Percentiles rank a stretch among this genome's conserved stretches.
phyloP scores from a whole-genome alignment of 2,329 filamentous ascomycete species.

The Neopestalotiopsis clavispora region DNA sequence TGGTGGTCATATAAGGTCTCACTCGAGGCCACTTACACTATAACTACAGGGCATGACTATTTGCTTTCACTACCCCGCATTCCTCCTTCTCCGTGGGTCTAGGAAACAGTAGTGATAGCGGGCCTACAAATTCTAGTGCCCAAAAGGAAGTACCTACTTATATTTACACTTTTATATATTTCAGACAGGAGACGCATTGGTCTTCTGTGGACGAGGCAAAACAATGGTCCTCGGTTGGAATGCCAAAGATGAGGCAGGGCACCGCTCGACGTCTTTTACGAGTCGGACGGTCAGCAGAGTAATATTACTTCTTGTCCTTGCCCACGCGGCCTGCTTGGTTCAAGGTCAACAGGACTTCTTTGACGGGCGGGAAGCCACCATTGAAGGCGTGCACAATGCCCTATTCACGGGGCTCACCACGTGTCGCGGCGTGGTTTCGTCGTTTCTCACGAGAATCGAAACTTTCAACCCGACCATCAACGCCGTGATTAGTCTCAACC shows the following conservation, averaged over 20 bases:
- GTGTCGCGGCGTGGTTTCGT: conserved; percentile 58
- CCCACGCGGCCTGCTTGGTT: not conserved
- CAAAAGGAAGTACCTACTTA: not conserved
- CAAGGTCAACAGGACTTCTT: conserved; percentile 35
- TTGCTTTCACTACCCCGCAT: not conserved
- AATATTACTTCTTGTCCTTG: not conserved
- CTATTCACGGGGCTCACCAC: conserved; percentile 57
- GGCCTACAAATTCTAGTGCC: not conserved
- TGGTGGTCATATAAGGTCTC: not conserved
- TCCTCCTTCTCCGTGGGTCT: not conserved
- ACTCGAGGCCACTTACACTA: not conserved
- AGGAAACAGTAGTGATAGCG: not conserved
- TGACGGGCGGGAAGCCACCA: conserved; percentile 62
- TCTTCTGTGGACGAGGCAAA: no score
- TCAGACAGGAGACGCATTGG: no score
- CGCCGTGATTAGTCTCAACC: conserved; percentile 59
- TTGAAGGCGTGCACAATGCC: conserved; percentile 59
- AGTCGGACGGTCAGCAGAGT: not conserved
- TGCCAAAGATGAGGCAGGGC: not conserved
- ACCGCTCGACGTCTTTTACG: not conserved
- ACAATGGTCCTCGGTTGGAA: not conserved
- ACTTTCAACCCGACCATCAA: conserved; percentile 61
- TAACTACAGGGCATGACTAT: not conserved
- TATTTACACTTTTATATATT: no score
- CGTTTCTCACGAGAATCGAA: conserved; percentile 62